Evolutionary conservation across 805 yeast genomes (phyloP).

Genomic region (Candida patagonica): DNA sequence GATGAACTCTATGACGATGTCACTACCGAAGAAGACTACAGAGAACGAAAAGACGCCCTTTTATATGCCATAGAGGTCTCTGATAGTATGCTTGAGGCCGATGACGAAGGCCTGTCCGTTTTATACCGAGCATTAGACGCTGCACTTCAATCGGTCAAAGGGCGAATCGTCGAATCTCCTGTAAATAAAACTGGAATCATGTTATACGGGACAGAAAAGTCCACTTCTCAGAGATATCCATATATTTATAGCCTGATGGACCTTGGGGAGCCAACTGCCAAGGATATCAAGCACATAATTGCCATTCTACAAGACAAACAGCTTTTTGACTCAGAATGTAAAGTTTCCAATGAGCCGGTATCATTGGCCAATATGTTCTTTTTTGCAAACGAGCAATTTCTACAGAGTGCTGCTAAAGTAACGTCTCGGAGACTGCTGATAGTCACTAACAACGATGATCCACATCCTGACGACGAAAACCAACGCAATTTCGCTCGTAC

Average conservation of each 20-base stretch:
- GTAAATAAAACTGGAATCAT: constrained; percentile 69
- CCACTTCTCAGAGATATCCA: constrained; percentile 31
- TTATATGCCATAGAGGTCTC: constrained; percentile 30
- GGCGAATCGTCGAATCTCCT: constrained; percentile 55
- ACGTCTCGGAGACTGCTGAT: constrained; percentile 54
- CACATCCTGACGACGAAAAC: constrained; percentile 36
- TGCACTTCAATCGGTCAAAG: constrained; percentile 53
- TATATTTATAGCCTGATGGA: constrained; percentile 33
- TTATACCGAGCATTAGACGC: constrained; percentile 35
- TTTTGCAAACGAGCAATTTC: constrained; percentile 23
- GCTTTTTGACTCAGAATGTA: constrained; percentile 11
- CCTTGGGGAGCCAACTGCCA: constrained; percentile 47
- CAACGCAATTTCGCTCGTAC: constrained; percentile 43
- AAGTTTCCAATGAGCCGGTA: constrained; percentile 15
- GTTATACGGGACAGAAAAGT: constrained; percentile 31
- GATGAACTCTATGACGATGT: background rate
- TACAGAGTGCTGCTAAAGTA: constrained; percentile 30
- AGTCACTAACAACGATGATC: constrained; percentile 69
- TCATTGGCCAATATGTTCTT: constrained; percentile 39
- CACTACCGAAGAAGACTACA: background rate
- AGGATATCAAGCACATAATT: constrained; percentile 40
- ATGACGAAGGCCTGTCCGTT: constrained; percentile 11
- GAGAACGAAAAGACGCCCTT: constrained; percentile 24
- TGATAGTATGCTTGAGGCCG: constrained; percentile 21
- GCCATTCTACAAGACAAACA: constrained; percentile 40